Evolutionary conservation across 2,329 filamentous ascomycete species (phyloP), one percentile per base, ranked within the genome.

Genomic region (Chrysoporthe puriensis): DNA sequence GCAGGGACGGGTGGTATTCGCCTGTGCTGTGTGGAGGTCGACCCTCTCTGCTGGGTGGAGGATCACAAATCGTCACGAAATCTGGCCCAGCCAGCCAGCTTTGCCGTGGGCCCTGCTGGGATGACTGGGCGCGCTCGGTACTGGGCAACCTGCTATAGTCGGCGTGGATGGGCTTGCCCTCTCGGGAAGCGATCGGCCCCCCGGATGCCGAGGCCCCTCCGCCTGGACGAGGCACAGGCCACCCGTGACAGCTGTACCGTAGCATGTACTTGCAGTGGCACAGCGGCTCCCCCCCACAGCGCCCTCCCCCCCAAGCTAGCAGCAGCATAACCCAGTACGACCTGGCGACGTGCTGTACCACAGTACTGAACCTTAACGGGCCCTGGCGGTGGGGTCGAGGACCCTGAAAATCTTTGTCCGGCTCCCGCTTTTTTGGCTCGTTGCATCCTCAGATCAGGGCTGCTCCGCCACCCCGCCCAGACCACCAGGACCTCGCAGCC

Each of bases 381-480:
- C 50, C 32, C 16, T 32, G 32, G 26, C 48, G 21, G 50, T 54
- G 21, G 32, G 50, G 50, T 21, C 32, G 34, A 57, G 32, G 54
- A 57, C 54, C 54, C 54, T 57, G 54, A 57, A 57, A 57, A 40
- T 21, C 54, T 16, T 32, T 57, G 4, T 8, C 32, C 18, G 34
- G 14, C 3, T 57, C 54, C 54, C 54, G 54, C 54, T 9, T 57
- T 57, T 18, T 18, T 40, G 52, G 52, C 13, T 34, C 6, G 52
- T 56, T 36, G 52, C 26, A 56, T n/a, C 8, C 26, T 34, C 32
- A 36, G 18, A 36, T n/a, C 54, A 57, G 34, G 54, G 54, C 54
- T 36, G 34, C 60, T 62, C 60, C 48, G 60, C 60, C 60, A 62
- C 60, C 40, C 36, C 7, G 44, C 50, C 60, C 44, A 46, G 44